Base-by-base conservation (phyloP, 1,139 yeast genomes). In the Saccharomyces pastorianus region DNA sequence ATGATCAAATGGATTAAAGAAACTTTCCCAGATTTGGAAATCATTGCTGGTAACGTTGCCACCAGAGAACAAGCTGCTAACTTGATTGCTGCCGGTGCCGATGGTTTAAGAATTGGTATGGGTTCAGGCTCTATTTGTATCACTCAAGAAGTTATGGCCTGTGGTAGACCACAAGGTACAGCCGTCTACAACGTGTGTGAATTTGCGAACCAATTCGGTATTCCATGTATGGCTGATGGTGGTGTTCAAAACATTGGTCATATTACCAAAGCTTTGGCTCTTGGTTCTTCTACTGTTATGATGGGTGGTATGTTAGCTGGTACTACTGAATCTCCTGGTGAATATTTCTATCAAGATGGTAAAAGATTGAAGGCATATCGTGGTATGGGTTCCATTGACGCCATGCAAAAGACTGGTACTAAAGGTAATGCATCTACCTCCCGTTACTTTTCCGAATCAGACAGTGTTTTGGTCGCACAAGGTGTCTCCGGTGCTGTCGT, bases 291-390 rank as follows among this genome's bases (percentile, higher is more conserved):
- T 17, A 80, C 88, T 75, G 96, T 91, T 63, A 93, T 93, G 99
- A 95, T 93, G 99, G 99, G 99, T 71, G 96, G 98, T 76, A 85
- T 93, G 80, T 81, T 93, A 68, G 99, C 99, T 58, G 99, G 99
- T 77, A 93, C 99, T 58, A 76, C 95, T 58, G 99, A 93, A 79
- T 87, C 98, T 60, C 99, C 99, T 66, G 99, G 99, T 76, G 91
- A 88, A 66, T 93, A 91, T 78, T 93, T 88, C 77, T 93, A 85
- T 84, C 84, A 96, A 72, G 99, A 93, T 69, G 99, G 99, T 71
- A 86, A 95, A 80, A 87, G 99, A 76, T 83, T 95, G 73, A 93
- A 93, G 81, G 76, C 91, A 60, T 93, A 93, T 82, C 87, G 99
- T 79, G 99, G 99, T 78, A 93, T 93, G 99, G 99, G 99, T 64